These are phyloP conservation scores for Ananas comosus DNA, from an alignment of 176 grass and related monocot genomes.

Conservation along the genomic window DNA sequence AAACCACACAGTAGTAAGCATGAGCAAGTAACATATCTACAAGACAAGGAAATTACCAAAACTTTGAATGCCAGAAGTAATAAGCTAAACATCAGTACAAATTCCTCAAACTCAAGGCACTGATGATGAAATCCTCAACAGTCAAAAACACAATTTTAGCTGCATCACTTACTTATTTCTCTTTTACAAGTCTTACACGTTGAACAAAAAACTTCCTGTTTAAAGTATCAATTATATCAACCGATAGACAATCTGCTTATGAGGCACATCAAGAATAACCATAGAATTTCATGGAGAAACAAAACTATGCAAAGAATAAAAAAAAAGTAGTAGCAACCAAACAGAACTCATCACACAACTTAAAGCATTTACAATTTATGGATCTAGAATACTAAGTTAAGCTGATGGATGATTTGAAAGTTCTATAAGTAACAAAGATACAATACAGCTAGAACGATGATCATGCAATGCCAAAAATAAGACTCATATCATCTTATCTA, in stretches of 20 bases:
- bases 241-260: no score
- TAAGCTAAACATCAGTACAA: neutral
- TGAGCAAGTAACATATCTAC: neutral
- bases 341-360: neutral
- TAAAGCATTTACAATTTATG: neutral
- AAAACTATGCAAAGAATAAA: neutral
- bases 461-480: neutral
- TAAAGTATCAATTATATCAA: neutral
- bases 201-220: neutral
- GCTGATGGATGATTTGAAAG: no score
- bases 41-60: neutral
- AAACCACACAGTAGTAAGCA: slow-evolving; percentile 7
- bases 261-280: no score
- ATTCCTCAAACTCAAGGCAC: neutral
- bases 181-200: neutral
- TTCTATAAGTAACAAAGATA: neutral
- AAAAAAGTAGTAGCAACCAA: neutral
- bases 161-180: neutral
- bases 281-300: neutral
- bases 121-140: neutral
- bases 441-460: neutral
- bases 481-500: neutral
- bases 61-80: neutral
- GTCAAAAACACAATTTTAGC: neutral
- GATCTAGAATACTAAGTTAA: no score